phyloP scores from a whole-genome alignment of 106 monocot species.

The Chionographis japonica region DNA sequence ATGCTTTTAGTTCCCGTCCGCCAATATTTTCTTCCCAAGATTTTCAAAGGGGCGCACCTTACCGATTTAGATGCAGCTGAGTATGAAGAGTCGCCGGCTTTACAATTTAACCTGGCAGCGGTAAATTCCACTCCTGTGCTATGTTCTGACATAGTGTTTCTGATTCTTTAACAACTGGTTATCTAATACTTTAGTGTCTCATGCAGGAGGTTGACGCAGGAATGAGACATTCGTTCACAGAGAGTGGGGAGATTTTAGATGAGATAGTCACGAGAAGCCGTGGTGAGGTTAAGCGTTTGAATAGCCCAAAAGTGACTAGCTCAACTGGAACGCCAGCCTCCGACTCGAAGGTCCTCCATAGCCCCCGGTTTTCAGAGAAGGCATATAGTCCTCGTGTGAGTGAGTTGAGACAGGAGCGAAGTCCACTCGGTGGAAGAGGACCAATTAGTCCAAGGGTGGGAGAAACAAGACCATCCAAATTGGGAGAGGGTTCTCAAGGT shows the following conservation, averaged over 20 bases:
- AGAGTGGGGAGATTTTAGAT: constrained; percentile 58
- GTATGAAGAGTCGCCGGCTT: constrained; percentile 70
- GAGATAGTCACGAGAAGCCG: constrained; percentile 81
- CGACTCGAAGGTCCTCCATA: constrained; percentile 31
- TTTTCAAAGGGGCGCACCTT: constrained; percentile 79
- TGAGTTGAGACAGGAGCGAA: constrained; percentile 46
- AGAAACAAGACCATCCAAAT: constrained; percentile 45
- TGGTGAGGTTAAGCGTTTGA: constrained; percentile 61
- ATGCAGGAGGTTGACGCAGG: constrained; percentile 36
- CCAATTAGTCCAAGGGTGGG: constrained; percentile 37
- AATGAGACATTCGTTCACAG: constrained; percentile 12
- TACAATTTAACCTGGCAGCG: constrained; percentile 37
- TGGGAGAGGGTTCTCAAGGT: constrained; percentile 27
- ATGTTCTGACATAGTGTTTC: not conserved
- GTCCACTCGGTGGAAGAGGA: constrained; percentile 19
- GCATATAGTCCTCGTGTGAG: constrained; percentile 41
- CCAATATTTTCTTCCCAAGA: constrained; percentile 68
- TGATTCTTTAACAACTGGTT: not conserved
- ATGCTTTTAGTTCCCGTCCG: constrained; percentile 82
- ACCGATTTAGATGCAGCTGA: constrained; percentile 81
- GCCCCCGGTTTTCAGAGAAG: constrained; percentile 43
- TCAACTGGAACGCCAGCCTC: constrained; percentile 43
- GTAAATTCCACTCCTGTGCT: constrained; percentile 11
- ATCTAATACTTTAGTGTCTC: not conserved
- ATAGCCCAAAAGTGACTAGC: constrained; percentile 70